Percentiles rank a stretch among this genome's conserved stretches.
phyloP scores from a whole-genome alignment of 139 green algal species.

The Micractinium conductrix region DNA sequence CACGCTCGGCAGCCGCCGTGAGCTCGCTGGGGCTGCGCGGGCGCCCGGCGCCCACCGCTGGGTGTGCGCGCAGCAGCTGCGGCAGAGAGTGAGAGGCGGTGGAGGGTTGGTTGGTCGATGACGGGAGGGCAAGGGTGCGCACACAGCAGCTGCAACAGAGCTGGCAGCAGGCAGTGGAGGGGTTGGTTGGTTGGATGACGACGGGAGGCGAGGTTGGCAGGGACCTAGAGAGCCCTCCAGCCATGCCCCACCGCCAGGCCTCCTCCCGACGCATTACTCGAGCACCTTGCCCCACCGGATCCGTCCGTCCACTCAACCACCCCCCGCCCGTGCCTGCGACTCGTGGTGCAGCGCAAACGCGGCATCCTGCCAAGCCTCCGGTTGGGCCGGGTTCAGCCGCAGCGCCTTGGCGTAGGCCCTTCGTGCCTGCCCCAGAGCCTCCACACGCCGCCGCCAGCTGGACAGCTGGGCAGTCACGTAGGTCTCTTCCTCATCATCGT shows the following conservation, averaged over 20 bases:
- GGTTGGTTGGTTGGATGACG: too few species aligned
- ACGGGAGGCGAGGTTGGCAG: too few species aligned
- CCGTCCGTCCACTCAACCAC: too few species aligned
- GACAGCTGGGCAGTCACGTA: background rate
- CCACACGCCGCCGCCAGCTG: conserved; percentile 44
- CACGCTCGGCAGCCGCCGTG: conserved; percentile 14
- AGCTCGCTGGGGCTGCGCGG: background rate
- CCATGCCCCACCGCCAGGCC: too few species aligned
- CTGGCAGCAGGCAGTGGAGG: too few species aligned
- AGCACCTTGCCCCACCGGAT: background rate
- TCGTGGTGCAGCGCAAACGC: conserved; percentile 51
- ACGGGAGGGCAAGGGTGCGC: background rate
- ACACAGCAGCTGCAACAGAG: too few species aligned
- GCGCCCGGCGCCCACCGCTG: background rate
- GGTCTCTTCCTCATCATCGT: background rate
- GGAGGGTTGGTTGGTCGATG: background rate
- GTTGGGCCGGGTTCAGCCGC: conserved; percentile 56
- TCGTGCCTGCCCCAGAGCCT: conserved; percentile 44
- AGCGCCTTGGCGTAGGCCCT: conserved; percentile 68
- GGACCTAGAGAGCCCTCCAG: too few species aligned
- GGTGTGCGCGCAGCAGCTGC: conserved; percentile 51
- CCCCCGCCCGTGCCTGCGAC: conserved; percentile 10
- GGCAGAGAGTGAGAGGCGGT: background rate
- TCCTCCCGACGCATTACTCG: background rate
- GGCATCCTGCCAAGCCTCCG: conserved; percentile 65